Evolutionary conservation across 1,284 basidiomycete species (phyloP), one percentile per base, ranked within the genome.

Genomic region (Trichosporon ovoides): DNA sequence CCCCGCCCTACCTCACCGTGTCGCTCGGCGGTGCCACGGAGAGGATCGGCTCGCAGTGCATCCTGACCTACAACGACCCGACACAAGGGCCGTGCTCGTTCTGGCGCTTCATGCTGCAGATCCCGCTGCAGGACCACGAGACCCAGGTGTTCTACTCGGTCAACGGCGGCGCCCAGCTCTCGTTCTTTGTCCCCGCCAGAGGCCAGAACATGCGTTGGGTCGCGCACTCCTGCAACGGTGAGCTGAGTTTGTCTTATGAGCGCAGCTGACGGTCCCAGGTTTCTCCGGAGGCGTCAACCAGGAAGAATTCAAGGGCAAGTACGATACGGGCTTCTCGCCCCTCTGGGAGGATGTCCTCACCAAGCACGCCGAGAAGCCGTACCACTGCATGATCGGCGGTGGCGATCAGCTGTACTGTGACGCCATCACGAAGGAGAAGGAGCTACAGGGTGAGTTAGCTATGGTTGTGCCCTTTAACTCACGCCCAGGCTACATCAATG

Each of bases 161-260:
- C 64, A 93, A 94, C 68, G 77, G 83, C 22, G 89, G 93, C 0
- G 85, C 87, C 55, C 82, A 84, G 56, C 80, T 91, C 58, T 82
- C 84, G 38, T 98, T 98, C 75, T 86, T 84, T 68, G 86, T 98
- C 13, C 94, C 95, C 0, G 89, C 86, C 2, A 75, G 82, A 28
- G 80, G 82, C 18, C 87, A 95, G 74, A 94, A 97, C 72, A 87
- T 98, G 85, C 83, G 89, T 63, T 92, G 90, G 88, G 88, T 91
- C 12, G 83, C 87, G 9, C 86, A 95, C 60, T 72, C 70, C 56
- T 83, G 82, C 71, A 82, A 82, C 61, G 82, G 73, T 75, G 38
- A 40, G 71, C 63, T 13, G 9, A 9, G 28, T 1, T 20, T 24
- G 11, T 5, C 14, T 22, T 13, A 14, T 12, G 4, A 19, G n/a